A percentile compares a stretch with the other conserved stretches of the same genome.
Evolutionary conservation across 257 asterid species (phyloP).

Genomic region (Jaltomata sinuosa): DNA sequence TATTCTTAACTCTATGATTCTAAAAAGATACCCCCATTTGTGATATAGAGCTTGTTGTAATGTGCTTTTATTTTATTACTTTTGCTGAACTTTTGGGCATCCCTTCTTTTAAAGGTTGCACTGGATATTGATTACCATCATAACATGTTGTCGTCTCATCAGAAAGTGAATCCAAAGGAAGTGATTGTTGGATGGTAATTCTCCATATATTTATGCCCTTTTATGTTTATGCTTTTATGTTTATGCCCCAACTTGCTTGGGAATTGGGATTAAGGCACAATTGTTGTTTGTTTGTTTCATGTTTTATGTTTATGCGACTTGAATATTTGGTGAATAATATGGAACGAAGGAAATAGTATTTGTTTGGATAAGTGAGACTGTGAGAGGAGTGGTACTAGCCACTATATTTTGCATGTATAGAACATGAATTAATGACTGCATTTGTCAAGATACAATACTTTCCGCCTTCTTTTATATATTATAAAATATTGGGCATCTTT

Average conservation of each 20-base stretch:
- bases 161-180: conserved; percentile 94
- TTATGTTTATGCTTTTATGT: neutral
- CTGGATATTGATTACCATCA: conserved; percentile 95
- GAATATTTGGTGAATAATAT: neutral
- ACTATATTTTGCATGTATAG: neutral
- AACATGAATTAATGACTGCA: neutral
- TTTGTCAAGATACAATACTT: neutral
- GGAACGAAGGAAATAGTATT: neutral
- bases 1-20: neutral
- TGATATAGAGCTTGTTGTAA: neutral
- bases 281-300: neutral
- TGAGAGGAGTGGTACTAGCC: neutral
- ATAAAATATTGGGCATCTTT: neutral
- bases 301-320: neutral
- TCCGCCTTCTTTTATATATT: neutral
- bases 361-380: neutral
- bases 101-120: conserved; percentile 53
- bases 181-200: conserved; percentile 92
- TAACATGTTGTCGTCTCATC: conserved; percentile 82
- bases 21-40: neutral
- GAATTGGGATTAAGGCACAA: neutral
- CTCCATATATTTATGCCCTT: neutral
- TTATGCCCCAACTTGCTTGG: neutral
- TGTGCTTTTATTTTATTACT: neutral
- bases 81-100: neutral